Percentiles rank a stretch among this genome's conserved stretches.
Conservation (phyloP, 2,329 filamentous ascomycete genomes). For the Colletotrichum nymphaeae region DNA sequence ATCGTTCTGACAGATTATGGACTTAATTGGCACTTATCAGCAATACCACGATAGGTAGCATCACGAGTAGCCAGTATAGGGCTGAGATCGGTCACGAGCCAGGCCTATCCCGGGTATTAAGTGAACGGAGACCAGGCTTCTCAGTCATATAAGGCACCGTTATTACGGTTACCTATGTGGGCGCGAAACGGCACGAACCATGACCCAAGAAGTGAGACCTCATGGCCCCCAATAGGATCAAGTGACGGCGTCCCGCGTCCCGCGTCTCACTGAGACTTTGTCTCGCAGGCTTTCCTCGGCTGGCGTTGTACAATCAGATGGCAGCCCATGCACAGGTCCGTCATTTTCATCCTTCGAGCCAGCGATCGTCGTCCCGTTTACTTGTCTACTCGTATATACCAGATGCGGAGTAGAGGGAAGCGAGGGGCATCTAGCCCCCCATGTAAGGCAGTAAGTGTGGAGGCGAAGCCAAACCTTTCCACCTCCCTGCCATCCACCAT, state of each 20-base stretch:
- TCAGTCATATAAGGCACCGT: constrained; percentile 6
- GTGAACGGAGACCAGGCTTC: not conserved
- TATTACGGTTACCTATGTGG: not conserved
- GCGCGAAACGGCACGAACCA: not conserved
- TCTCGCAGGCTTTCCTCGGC: not conserved
- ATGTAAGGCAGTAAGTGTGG: constrained; percentile 2
- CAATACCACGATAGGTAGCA: not conserved
- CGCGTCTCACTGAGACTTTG: not conserved
- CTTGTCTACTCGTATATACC: constrained; percentile 8
- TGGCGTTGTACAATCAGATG: not conserved
- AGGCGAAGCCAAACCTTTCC: constrained; percentile 17
- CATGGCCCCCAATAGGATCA: not conserved
- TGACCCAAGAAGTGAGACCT: not conserved
- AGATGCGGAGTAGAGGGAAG: not conserved
- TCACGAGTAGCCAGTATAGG: not conserved
- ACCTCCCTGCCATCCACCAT: constrained; percentile 12
- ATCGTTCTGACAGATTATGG: not conserved
- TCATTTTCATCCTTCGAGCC: constrained; percentile 18
- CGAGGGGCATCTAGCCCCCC: not conserved
- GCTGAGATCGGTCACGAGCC: not conserved
- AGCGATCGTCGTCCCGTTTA: constrained; percentile 5
- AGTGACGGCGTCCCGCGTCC: not conserved
- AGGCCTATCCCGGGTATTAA: not conserved
- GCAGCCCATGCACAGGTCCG: constrained; percentile 14
- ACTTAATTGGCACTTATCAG: not conserved